These are phyloP conservation scores for Crucihimalaya himalaica DNA, from an alignment of 345 rosid genomes.

Conservation along the genomic window DNA sequence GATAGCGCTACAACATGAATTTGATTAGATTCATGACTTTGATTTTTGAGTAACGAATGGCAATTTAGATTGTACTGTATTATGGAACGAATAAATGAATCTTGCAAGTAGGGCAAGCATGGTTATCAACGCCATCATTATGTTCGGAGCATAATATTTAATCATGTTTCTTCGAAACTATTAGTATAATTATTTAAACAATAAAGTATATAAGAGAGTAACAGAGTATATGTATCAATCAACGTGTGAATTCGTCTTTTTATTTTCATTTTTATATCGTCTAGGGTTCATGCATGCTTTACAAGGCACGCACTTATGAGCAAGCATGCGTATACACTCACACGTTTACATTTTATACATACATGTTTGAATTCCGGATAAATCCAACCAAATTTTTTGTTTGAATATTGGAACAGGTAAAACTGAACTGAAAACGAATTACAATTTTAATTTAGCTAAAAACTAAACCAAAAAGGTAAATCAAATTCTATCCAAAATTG, in stretches of 20 bases:
- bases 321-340: constrained; percentile 22
- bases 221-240: no score
- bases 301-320: constrained; percentile 9
- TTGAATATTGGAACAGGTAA: neutral
- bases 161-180: no score
- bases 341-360: constrained; percentile 16
- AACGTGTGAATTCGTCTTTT: neutral
- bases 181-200: no score
- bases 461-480: neutral
- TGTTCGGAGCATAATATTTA: constrained; percentile 20
- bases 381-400: neutral
- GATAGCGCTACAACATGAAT: neutral
- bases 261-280: neutral
- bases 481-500: no score
- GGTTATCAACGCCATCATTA: constrained; percentile 35
- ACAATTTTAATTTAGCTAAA: neutral
- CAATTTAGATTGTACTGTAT: no score
- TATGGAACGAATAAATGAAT: constrained; percentile 29
- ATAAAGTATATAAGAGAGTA: no score
- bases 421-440: neutral
- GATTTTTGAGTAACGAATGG: neutral
- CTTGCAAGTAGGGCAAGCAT: constrained; percentile 42
- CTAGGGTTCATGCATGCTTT: constrained; percentile 25
- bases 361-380: neutral
- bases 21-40: neutral